Conservation (phyloP, 192 early-diverging fungal species). For the Rhizophlyctis rosea region DNA sequence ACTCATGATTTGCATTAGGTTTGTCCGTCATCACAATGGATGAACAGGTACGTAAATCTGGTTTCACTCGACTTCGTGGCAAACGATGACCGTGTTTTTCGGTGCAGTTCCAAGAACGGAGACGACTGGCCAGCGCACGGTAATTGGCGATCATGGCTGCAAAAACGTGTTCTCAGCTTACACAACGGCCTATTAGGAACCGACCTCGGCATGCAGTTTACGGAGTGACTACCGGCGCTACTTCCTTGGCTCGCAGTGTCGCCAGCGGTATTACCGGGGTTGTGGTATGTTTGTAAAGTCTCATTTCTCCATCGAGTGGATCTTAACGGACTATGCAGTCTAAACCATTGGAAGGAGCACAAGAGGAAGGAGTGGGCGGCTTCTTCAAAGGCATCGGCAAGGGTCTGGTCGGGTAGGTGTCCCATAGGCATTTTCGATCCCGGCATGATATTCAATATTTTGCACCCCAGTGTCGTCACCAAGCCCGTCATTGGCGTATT, state of each 20-base stretch:
- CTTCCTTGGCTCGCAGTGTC: conserved; percentile 77
- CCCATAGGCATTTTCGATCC: not conserved
- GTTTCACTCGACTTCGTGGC: not conserved
- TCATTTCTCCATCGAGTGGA: not conserved
- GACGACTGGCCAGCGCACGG: conserved; percentile 69
- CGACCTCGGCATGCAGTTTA: conserved; percentile 84
- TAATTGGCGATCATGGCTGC: conserved; percentile 3
- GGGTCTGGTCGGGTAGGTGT: conserved; percentile 79
- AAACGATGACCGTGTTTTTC: conserved; percentile 2
- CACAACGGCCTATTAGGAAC: conserved; percentile 72
- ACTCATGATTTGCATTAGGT: conserved; percentile 40
- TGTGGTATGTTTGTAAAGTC: conserved; percentile 51
- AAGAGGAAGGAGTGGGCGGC: conserved; percentile 85
- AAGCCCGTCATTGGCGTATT: conserved; percentile 95
- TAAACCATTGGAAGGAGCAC: conserved; percentile 83
- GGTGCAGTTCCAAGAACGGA: conserved; percentile 73
- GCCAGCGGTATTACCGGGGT: conserved; percentile 86
- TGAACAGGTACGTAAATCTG: conserved; percentile 40
- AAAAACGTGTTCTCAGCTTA: not conserved
- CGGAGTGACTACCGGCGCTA: conserved; percentile 84
- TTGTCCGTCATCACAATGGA: conserved; percentile 94
- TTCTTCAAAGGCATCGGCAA: conserved; percentile 95
- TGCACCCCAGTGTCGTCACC: conserved; percentile 64
- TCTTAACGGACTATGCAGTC: conserved; percentile 14
- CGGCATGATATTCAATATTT: not conserved